Evolutionary conservation across 129 eudicot genomes (phyloP), one percentile per base, ranked within the genome.

Genomic region (Escallonia herrerae): DNA sequence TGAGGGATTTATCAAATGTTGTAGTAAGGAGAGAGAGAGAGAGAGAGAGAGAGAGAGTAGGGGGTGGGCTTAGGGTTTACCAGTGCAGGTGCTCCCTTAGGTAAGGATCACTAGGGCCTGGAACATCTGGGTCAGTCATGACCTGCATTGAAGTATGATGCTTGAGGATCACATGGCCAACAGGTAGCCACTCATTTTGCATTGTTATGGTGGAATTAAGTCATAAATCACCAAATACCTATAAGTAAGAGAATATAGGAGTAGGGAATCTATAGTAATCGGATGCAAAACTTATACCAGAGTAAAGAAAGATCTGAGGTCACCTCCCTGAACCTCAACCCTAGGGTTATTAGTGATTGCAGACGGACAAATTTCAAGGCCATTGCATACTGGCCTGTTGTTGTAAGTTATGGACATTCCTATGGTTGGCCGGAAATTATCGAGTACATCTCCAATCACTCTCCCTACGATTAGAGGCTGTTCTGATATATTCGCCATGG

Each of bases 401-500:
- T 51, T 72, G 71, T 76, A 80, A 54, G 53, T 51, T 10, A 80
- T 60, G 2, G 53, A 8, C 80, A 80, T 74, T 44, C 54, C 33
- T 22, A 77, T 56, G 2, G 71, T 40, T 7, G 80, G 81, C 13
- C 57, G 67, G 72, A 83, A 83, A 4, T 14, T 40, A 11, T 83
- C 86, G 0, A 83, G 65, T 13, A 83, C 90, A 77, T 83, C 90
- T 6, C 90, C 90, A 5, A 83, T 63, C 40, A 83, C 85, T 77
- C 83, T 62, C 8, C 85, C 90, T 6, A 83, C 72, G 4, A 74
- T 41, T 2, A 83, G 77, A 4, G 90, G 86, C 5, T 80, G 85
- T 5, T 5, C 9, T 37, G 70, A 33, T 43, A 46, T 48, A 45
- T 70, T 75, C 56, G 74, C 73, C 78, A 74, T 74, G 5, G 3